A percentile compares a stretch with the other conserved stretches of the same genome.
Conservation (phyloP, 441 rosid species). For the Arabidopsis hybrid region DNA sequence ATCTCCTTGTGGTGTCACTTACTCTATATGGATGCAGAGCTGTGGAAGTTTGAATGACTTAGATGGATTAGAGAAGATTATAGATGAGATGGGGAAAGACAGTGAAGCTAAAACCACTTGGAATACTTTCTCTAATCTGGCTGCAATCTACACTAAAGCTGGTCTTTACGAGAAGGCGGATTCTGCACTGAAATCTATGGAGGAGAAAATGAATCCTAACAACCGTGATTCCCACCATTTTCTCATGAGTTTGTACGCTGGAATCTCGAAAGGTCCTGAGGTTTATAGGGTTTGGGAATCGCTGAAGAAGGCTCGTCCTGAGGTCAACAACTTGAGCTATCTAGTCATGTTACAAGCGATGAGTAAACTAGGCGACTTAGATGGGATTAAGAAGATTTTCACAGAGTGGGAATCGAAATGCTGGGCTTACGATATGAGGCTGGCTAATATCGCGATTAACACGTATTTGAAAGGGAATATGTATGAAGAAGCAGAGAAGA, state of each 20-base stretch:
- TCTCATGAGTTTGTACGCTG: constrained; percentile 69
- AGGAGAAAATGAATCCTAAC: constrained; percentile 52
- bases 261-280: constrained; percentile 57
- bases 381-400: constrained; percentile 58
- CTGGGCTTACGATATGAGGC: too few species aligned
- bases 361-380: constrained; percentile 58
- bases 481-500: constrained; percentile 60
- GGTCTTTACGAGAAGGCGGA: constrained; percentile 74
- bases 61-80: constrained; percentile 65
- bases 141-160: constrained; percentile 66
- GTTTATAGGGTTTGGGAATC: constrained; percentile 69
- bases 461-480: constrained; percentile 47
- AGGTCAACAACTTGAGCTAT: constrained; percentile 60
- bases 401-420: constrained; percentile 70
- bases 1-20: constrained; percentile 13
- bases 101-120: constrained; percentile 51
- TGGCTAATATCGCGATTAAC: too few species aligned
- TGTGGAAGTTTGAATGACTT: constrained; percentile 55
- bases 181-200: constrained; percentile 61
- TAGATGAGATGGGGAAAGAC: constrained; percentile 51
- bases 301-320: constrained; percentile 52
- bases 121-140: constrained; percentile 61
- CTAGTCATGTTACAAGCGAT: constrained; percentile 65
- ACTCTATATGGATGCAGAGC: constrained; percentile 73
- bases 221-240: constrained; percentile 73